phyloP scores from a whole-genome alignment of 345 rosid species.

The Rhodomyrtus tomentosa region DNA sequence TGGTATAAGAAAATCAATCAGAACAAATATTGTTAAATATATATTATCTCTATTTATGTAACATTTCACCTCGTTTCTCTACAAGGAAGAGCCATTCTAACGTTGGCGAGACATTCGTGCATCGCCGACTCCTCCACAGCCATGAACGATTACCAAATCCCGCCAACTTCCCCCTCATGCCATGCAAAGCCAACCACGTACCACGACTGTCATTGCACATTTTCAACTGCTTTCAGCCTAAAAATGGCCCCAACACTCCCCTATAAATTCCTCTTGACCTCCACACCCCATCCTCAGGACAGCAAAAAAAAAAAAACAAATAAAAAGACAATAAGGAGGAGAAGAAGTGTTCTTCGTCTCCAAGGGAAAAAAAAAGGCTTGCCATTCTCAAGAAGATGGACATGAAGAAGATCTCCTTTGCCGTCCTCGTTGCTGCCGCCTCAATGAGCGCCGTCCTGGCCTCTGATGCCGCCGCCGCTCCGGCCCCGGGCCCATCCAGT shows the following conservation, averaged over 20 bases:
- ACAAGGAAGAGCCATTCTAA: not conserved
- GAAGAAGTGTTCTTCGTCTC: constrained; percentile 6
- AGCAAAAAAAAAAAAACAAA: not conserved
- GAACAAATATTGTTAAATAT: not conserved
- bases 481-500: constrained; percentile 24
- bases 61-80: not conserved
- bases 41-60: not conserved
- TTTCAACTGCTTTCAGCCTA: not conserved
- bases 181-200: constrained; percentile 5
- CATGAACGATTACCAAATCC: not conserved
- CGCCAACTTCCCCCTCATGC: not conserved
- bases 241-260: constrained; percentile 1
- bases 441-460: constrained; percentile 49
- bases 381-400: constrained; percentile 27
- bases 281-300: constrained; percentile 8
- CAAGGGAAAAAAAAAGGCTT: not conserved
- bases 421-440: constrained; percentile 41
- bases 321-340: not conserved
- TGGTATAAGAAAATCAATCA: not conserved
- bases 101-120: not conserved
- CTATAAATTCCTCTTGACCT: constrained; percentile 3
- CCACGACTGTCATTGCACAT: not conserved
- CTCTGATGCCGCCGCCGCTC: constrained; percentile 21
- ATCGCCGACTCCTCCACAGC: not conserved
- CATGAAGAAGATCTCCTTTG: constrained; percentile 56